These are phyloP conservation scores for Acanthamoeba culbertsoni DNA, from an alignment of 208 protist genomes.

Conservation along the genomic window DNA sequence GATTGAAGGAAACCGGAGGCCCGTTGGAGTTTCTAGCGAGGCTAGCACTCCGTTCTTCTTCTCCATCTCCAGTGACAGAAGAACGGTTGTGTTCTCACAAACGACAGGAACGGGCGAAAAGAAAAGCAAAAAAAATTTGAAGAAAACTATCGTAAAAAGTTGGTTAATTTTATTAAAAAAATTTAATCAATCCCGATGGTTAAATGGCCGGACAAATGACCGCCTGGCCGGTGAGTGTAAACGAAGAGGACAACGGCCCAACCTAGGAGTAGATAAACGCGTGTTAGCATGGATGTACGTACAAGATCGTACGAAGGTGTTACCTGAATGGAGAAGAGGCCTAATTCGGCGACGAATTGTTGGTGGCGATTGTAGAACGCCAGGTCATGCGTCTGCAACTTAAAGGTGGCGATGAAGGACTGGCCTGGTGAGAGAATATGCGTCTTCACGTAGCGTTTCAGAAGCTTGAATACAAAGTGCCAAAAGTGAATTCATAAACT, in stretches of 20 bases:
- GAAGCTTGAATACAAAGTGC: neutral
- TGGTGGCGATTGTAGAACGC: constrained; percentile 43
- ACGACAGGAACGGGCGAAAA: neutral
- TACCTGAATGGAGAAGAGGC: neutral
- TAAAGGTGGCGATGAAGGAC: neutral
- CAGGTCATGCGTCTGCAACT: neutral
- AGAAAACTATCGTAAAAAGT: neutral
- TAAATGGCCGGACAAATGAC: neutral
- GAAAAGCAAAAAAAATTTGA: neutral
- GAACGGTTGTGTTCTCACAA: too few relatives aligned
- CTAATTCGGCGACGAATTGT: constrained; percentile 4
- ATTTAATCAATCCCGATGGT: too few relatives aligned
- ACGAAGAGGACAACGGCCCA: neutral
- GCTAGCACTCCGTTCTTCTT: neutral
- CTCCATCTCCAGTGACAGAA: neutral
- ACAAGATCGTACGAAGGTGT: neutral
- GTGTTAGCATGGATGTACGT: neutral
- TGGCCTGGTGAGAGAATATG: neutral
- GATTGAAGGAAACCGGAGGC: constrained; percentile 27
- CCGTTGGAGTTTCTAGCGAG: neutral
- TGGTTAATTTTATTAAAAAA: too few relatives aligned
- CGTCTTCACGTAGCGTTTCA: constrained; percentile 41
- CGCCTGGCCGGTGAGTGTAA: neutral
- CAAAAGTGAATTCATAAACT: neutral
- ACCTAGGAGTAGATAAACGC: neutral